Base-by-base conservation (phyloP, 305 asterid genomes). In the Plantago coronopus region DNA sequence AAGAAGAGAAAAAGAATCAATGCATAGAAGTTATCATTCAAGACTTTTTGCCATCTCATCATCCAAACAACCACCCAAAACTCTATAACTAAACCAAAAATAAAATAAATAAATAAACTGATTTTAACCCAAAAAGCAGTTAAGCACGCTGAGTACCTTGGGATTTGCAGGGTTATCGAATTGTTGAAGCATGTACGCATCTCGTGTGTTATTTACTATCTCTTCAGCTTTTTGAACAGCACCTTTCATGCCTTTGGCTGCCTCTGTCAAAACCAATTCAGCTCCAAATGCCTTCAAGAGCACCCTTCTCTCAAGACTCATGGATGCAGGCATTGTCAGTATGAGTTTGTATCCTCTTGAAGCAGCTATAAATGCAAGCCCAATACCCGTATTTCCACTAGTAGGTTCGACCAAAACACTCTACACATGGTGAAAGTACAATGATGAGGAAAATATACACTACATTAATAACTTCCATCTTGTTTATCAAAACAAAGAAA, bases 251-350 rank as follows among this genome's bases (percentile, higher is more conserved):
- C 97, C 98, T 81, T 86, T 89, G 61, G 97, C 83, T 20, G 97
- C 86, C 16, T 89, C 94, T 12, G 98, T 89, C 69, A 91, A 73
- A 69, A 91, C 77, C 69, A 91, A 83, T 59, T 91, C 97, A 67
- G 98, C 98, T 75, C 98, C 98, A 61, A 91, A 91, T 75, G 97
- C 98, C 76, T 79, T 91, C 73, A 91, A 70, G 77, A 91, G 91
- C 65, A 91, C 97, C 79, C 97, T 84, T 83, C 98, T 91, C 75
- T 91, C 98, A 62, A 89, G 89, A 83, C 97, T 91, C 96, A 91
- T 91, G 72, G 98, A 91, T 11, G 98, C 86, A 13, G 98, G 98
- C 98, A 91, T 91, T 5, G 98, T 89, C 76, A 91, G 74, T 76
- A 91, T 91, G 75, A 91, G 96, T 79, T 87, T 91, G 81, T 91